Conservation (phyloP, 768 basidiomycete species). For the Calocybe indica region DNA sequence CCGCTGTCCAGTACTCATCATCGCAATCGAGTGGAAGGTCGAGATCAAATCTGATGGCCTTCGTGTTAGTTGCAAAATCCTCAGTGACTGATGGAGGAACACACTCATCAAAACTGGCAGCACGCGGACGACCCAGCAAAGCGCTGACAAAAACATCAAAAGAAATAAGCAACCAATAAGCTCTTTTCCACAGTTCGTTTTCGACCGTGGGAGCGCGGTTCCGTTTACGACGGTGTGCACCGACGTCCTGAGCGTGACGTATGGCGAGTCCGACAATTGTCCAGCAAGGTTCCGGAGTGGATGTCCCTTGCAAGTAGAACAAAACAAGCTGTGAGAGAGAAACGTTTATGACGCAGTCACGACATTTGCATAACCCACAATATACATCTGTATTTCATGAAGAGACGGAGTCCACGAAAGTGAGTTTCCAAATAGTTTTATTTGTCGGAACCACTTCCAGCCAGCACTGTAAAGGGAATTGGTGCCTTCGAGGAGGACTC, state of each 20-base stretch:
- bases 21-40: conserved; percentile 58
- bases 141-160: conserved; percentile 11
- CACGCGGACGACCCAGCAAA: conserved; percentile 15
- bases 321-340: conserved; percentile 26
- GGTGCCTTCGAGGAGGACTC: conserved; percentile 28
- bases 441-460: conserved; percentile 58
- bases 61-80: too few relatives aligned
- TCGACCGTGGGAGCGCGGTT: conserved; percentile 31
- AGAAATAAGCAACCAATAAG: conserved; percentile 35
- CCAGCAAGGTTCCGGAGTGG: conserved; percentile 46
- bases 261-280: conserved; percentile 47
- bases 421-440: conserved; percentile 53
- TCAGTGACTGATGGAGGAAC: not conserved
- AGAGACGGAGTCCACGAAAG: conserved; percentile 52
- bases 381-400: conserved; percentile 66
- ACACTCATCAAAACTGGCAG: conserved; percentile 12
- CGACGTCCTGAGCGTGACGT: conserved; percentile 53
- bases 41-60: conserved; percentile 52
- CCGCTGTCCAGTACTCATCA: conserved; percentile 67
- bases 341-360: not conserved
- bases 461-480: conserved; percentile 41
- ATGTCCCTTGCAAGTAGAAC: conserved; percentile 36
- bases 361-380: conserved; percentile 36
- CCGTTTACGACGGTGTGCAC: conserved; percentile 41
- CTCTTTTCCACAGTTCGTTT: conserved; percentile 56